Conservation (phyloP, 495 filamentous ascomycete species). For the Cercophora sp. region DNA sequence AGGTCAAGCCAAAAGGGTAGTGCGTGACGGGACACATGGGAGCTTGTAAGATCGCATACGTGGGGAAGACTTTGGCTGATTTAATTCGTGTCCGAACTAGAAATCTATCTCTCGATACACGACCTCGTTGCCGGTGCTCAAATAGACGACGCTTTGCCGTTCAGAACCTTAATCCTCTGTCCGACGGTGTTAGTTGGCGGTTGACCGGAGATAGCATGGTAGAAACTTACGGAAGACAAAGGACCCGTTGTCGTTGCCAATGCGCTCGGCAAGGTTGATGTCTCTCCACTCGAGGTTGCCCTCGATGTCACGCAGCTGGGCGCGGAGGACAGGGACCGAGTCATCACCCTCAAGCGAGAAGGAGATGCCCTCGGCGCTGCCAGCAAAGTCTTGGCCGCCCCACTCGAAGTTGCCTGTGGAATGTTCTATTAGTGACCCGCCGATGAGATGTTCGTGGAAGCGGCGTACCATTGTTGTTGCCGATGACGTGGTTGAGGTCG, state of each 20-base stretch:
- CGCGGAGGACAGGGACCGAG: constrained; percentile 28
- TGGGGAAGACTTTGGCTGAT: not conserved
- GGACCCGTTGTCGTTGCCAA: constrained; percentile 23
- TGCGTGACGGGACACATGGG: no score
- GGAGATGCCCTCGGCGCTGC: constrained; percentile 34
- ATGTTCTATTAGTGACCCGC: not conserved
- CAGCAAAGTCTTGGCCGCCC: constrained; percentile 39
- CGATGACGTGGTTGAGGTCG: constrained; percentile 40
- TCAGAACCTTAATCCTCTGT: no score
- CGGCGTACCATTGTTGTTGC: constrained; percentile 43
- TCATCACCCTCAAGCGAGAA: constrained; percentile 41
- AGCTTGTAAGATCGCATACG: not conserved
- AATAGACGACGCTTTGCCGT: no score
- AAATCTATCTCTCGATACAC: no score
- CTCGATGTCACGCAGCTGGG: constrained; percentile 11
- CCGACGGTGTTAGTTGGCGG: no score
- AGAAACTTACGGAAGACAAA: constrained; percentile 23
- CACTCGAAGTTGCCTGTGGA: constrained; percentile 41
- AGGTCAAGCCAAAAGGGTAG: not conserved
- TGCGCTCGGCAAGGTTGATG: constrained; percentile 30
- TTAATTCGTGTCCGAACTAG: no score
- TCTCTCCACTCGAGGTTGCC: constrained; percentile 12
- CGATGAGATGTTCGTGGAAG: not conserved
- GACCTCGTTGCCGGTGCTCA: no score
- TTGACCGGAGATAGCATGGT: no score